Evolutionary conservation across 352 stramenopile genomes (phyloP).

Genomic region (Phytopythium delawarense): DNA sequence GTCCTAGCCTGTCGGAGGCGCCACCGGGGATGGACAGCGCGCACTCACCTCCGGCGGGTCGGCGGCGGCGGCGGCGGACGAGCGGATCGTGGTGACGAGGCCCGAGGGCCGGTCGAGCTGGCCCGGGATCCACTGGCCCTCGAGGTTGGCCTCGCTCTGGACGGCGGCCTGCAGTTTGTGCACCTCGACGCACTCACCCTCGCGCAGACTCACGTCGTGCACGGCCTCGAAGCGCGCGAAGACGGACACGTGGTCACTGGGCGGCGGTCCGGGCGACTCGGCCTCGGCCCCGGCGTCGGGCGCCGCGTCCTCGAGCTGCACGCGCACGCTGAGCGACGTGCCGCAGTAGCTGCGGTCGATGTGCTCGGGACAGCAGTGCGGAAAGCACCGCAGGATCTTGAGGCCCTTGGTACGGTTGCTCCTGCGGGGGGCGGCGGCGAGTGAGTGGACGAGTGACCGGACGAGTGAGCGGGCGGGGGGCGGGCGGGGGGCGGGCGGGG

Average conservation of each 20-base stretch:
- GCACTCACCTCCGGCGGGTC: slow-evolving; percentile 11
- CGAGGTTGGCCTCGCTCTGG: slow-evolving; percentile 55
- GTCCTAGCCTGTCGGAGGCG: not conserved
- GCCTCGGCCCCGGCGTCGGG: not conserved
- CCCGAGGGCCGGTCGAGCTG: slow-evolving; percentile 36
- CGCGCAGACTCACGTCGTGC: slow-evolving; percentile 27
- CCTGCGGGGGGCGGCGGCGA: slow-evolving; percentile 8
- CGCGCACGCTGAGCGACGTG: slow-evolving; percentile 42
- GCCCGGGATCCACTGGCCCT: slow-evolving; percentile 54
- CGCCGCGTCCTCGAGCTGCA: slow-evolving; percentile 19
- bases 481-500: not conserved
- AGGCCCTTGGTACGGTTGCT: slow-evolving; percentile 72
- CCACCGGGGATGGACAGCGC: not conserved
- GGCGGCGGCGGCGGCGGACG: not conserved
- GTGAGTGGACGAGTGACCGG: slow-evolving; percentile 1
- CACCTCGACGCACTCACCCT: slow-evolving; percentile 44
- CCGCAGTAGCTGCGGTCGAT: slow-evolving; percentile 74
- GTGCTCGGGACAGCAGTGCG: slow-evolving; percentile 68
- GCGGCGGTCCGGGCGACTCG: not conserved
- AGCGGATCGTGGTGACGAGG: slow-evolving; percentile 17
- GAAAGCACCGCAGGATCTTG: slow-evolving; percentile 71
- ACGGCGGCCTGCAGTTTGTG: slow-evolving; percentile 24
- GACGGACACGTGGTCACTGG: slow-evolving; percentile 15
- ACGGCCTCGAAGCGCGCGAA: slow-evolving; percentile 38
- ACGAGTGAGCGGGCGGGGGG: not conserved